Evolutionary conservation across 352 stramenopile species (phyloP).

Genomic region (Phytophthora pistaciae): DNA sequence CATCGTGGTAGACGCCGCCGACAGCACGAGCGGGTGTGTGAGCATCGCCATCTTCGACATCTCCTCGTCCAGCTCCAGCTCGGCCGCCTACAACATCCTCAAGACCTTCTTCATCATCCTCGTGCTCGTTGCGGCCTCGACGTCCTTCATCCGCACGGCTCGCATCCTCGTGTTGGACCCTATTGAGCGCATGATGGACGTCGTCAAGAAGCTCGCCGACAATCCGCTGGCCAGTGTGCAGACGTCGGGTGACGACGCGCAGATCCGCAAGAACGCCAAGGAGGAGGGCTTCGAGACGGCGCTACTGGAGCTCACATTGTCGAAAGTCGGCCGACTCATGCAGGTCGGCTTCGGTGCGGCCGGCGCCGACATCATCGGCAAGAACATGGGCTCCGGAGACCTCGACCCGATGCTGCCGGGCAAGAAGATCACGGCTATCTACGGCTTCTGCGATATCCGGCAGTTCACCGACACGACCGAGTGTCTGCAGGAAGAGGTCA

Average conservation of each 20-base stretch:
- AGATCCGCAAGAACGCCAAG: conserved; percentile 82
- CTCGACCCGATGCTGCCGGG: conserved; percentile 91
- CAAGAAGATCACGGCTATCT: conserved; percentile 94
- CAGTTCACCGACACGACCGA: conserved; percentile 94
- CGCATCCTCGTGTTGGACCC: conserved; percentile 88
- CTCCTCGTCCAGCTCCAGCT: conserved; percentile 48
- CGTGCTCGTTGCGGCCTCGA: conserved; percentile 81
- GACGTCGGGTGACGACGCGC: conserved; percentile 60
- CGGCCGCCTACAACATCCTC: conserved; percentile 84
- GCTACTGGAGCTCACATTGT: conserved; percentile 82
- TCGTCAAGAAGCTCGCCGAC: conserved; percentile 89
- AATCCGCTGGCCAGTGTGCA: conserved; percentile 91
- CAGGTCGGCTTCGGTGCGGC: conserved; percentile 86
- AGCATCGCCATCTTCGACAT: conserved; percentile 91
- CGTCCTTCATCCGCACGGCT: conserved; percentile 85
- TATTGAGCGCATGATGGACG: conserved; percentile 93
- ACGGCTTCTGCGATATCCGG: conserved; percentile 96
- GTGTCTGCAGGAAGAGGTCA: conserved; percentile 92
- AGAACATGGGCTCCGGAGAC: conserved; percentile 90
- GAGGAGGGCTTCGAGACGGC: conserved; percentile 84
- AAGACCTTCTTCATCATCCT: conserved; percentile 91
- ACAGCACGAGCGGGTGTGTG: conserved; percentile 64
- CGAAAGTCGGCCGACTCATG: conserved; percentile 89
- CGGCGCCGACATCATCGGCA: conserved; percentile 86
- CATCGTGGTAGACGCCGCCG: conserved; percentile 56